Conservation (phyloP, 208 protist genomes). For the Porcisia hertigi region DNA sequence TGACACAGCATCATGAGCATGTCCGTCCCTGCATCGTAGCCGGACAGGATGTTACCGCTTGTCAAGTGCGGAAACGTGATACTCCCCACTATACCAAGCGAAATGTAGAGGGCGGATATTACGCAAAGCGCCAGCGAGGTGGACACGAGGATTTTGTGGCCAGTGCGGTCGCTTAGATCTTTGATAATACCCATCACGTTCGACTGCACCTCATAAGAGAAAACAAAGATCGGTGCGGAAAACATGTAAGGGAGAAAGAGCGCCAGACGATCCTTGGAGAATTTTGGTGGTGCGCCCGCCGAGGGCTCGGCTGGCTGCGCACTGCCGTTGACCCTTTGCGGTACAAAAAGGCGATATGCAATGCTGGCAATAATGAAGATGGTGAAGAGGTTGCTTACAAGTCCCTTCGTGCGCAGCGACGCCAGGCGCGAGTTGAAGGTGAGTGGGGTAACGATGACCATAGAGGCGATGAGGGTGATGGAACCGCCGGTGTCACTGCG, state of each 20-base stretch:
- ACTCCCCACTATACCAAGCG: conserved; percentile 64
- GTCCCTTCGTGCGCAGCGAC: conserved; percentile 75
- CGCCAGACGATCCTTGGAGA: conserved; percentile 16
- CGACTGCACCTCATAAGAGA: conserved; percentile 83
- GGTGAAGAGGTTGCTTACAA: conserved; percentile 75
- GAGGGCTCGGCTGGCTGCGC: conserved; percentile 4
- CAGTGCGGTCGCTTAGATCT: conserved; percentile 71
- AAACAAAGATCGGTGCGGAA: conserved; percentile 71
- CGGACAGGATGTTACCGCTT: conserved; percentile 67
- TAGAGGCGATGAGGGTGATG: conserved; percentile 46
- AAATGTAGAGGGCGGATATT: conserved; percentile 57
- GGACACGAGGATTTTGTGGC: conserved; percentile 57
- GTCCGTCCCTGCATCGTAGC: conserved; percentile 59
- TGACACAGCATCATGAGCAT: conserved; percentile 68
- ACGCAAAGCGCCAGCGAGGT: conserved; percentile 63
- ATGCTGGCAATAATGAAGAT: conserved; percentile 74
- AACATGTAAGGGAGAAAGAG: conserved; percentile 65
- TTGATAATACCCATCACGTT: conserved; percentile 86
- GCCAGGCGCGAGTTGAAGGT: conserved; percentile 78
- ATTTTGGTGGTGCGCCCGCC: background rate
- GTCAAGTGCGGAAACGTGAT: conserved; percentile 58
- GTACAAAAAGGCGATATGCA: conserved; percentile 65
- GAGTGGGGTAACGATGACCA: conserved; percentile 60
- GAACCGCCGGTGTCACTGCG: conserved; percentile 44
- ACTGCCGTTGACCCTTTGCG: conserved; percentile 6